A percentile compares a stretch with the other conserved stretches of the same genome.
Conservation (phyloP, 495 filamentous ascomycete genomes). For the Lophiostoma macrostomum region DNA sequence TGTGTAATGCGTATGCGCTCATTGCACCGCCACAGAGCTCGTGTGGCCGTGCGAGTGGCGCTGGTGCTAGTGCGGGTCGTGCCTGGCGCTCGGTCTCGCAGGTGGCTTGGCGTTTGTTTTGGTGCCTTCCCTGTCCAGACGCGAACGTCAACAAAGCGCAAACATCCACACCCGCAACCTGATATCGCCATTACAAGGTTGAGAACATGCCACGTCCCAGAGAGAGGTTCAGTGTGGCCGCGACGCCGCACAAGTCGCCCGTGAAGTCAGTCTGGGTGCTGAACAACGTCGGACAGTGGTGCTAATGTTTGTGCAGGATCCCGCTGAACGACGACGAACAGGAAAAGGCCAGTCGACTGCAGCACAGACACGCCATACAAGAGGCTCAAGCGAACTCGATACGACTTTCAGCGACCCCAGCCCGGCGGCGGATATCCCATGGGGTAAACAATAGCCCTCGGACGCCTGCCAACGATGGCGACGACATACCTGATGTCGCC, state of each 20-base stretch:
- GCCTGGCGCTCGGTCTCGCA: no score
- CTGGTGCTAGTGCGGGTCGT: no score
- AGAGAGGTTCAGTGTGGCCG: conserved; percentile 26
- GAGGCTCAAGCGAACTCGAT: conserved; percentile 90
- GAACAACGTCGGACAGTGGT: no score
- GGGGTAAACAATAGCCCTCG: conserved; percentile 62
- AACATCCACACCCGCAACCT: neutral
- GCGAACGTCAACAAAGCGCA: conserved; percentile 7
- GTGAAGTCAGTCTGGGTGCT: conserved; percentile 33
- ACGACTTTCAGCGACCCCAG: conserved; percentile 83
- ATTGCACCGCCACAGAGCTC: neutral
- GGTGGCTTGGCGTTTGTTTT: no score
- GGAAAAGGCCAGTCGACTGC: conserved; percentile 85
- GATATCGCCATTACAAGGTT: conserved; percentile 1
- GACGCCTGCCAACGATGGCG: conserved; percentile 62
- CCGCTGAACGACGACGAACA: conserved; percentile 93
- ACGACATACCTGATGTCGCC: conserved; percentile 60
- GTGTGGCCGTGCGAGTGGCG: no score
- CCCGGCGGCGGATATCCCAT: conserved; percentile 64
- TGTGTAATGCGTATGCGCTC: neutral
- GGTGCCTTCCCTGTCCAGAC: neutral
- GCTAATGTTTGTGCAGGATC: no score
- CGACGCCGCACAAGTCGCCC: conserved; percentile 37
- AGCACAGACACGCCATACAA: conserved; percentile 83
- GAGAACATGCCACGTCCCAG: conserved; percentile 29